Evolutionary conservation across 2,329 filamentous ascomycete species (phyloP), one percentile per base, ranked within the genome.

Genomic region (Colletotrichum neosansevieriae): DNA sequence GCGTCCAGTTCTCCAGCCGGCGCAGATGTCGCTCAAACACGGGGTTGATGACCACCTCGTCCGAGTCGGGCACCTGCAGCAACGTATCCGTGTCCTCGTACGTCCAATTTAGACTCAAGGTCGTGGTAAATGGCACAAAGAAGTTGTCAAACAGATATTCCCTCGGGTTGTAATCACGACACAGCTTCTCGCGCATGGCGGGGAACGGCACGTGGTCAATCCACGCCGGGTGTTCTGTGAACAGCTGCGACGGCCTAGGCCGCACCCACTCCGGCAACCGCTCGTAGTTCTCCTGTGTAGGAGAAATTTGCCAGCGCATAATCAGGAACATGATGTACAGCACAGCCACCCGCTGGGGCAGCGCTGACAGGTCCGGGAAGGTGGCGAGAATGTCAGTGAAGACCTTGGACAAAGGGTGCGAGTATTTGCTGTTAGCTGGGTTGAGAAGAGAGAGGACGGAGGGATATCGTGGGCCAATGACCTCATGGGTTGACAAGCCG

Each of bases 311-410:
- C 93, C 94, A 97, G 47, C 91, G 88, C 90, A 96, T 93, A 71
- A 94, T 76, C 36, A 94, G 85, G 79, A 97, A 97, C 92, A 97
- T 97, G 75, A 91, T 83, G 77, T 94, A 97, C 7, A 97, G 84
- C 6, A 93, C 89, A 9, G 92, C 94, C 0, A 97, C 89, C 74
- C 92, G 91, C 79, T 97, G 94, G 0, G 94, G 94, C 0, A 97
- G 84, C n/a, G 85, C 86, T 4, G 86, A 88, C 34, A 97, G 89
- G 73, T 92, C 90, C 0, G 94, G 93, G 73, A 97, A 97, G n/a
- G 91, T 93, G 71, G 88, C 85, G 11, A 97, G 83, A 67, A 97
- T 94, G 77, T 97, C 93, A 47, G 92, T 94, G 76, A 97, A 93
- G 13, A 97, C 87, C 72, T 93, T 93, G 6, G 93, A 95, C 2